Base-by-base conservation (phyloP, 2,329 filamentous ascomycete species). In the Alternaria metachromatica region DNA sequence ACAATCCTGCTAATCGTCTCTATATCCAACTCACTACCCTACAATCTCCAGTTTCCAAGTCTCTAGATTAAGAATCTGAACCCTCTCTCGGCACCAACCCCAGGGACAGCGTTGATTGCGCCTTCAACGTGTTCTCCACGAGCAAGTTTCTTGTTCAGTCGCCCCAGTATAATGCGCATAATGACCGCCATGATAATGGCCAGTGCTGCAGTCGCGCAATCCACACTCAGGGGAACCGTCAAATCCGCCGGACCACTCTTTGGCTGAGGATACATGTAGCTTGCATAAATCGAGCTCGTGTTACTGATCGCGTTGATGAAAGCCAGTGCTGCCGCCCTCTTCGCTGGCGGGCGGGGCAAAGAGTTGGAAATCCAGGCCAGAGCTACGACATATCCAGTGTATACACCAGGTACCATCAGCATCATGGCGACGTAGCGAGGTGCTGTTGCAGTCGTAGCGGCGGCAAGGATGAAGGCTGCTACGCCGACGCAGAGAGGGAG, bases 311-410 rank as follows among this genome's bases (percentile, higher is more conserved):
- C 89, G 74, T 95, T 95, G 79, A 94, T 92, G 65, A 90, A 89
- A 1, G 91, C 92, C 6, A 95, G 78, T 0, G 90, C 91, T 0
- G 90, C 88, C 3, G 89, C 89, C 63, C 91, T 87, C 81, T 94
- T 94, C 3, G 91, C 89, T 0, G 91, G 90, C 4, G 92, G 92
- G 6, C 92, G 87, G 0, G 92, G 91, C 55, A 95, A 84, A 1
- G 89, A 90, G 75, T 91, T 92, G 50, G 87, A 88, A 67, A 94
- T 93, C 92, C 92, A 96, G 3, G 89, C 87, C 5, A 92, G 82
- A 2, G 85, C 85, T 1, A 92, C 89, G 1, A 91, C 90, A 58
- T 81, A 81, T 13, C 79, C 87, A 1, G 86, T 85, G 72, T 91
- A 92, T 3, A 90, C 82, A 0, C 88, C 87, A 0, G 81, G 79